These are phyloP conservation scores for Fusarium staphyleae DNA, from an alignment of 2,329 filamentous ascomycete species.

Conservation along the genomic window DNA sequence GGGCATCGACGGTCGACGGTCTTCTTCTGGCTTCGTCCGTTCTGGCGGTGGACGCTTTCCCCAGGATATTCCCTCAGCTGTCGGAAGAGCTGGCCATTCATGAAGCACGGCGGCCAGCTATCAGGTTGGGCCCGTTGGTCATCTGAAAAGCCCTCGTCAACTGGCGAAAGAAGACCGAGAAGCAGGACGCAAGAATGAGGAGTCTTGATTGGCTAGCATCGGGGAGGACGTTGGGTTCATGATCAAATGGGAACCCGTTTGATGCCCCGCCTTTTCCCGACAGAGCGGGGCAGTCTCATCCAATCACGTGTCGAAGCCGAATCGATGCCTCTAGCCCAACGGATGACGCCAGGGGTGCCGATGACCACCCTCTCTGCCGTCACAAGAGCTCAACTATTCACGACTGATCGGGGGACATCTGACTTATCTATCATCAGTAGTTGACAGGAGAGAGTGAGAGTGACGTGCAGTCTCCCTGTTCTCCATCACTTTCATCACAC, in stretches of 20 bases:
- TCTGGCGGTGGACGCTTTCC: constrained; percentile 28
- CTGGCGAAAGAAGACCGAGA: not conserved
- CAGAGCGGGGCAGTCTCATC: constrained; percentile 16
- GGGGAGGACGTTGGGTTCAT: constrained; percentile 20
- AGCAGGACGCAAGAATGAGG: too few relatives aligned
- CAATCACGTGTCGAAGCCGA: constrained; percentile 24
- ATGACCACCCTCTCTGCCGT: constrained; percentile 29
- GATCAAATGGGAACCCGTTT: constrained; percentile 34
- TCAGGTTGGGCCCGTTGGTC: constrained; percentile 16
- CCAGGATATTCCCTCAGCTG: constrained; percentile 27
- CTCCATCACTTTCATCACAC: constrained; percentile 21
- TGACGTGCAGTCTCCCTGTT: constrained; percentile 21
- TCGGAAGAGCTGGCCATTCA: constrained; percentile 19
- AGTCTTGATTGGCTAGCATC: constrained; percentile 21
- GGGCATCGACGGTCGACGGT: constrained; percentile 27
- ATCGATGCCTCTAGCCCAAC: constrained; percentile 22
- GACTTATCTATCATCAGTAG: constrained; percentile 19
- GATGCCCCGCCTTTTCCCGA: constrained; percentile 30
- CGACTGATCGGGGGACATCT: constrained; percentile 27
- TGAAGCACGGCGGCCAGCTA: constrained; percentile 6
- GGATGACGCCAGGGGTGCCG: constrained; percentile 22
- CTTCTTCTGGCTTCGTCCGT: constrained; percentile 32
- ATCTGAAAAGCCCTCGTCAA: constrained; percentile 25
- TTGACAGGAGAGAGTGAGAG: not conserved
- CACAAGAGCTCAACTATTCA: constrained; percentile 24